Evolutionary conservation across 2,329 filamentous ascomycete species (phyloP).

Genomic region (Grosmannia serpens): DNA sequence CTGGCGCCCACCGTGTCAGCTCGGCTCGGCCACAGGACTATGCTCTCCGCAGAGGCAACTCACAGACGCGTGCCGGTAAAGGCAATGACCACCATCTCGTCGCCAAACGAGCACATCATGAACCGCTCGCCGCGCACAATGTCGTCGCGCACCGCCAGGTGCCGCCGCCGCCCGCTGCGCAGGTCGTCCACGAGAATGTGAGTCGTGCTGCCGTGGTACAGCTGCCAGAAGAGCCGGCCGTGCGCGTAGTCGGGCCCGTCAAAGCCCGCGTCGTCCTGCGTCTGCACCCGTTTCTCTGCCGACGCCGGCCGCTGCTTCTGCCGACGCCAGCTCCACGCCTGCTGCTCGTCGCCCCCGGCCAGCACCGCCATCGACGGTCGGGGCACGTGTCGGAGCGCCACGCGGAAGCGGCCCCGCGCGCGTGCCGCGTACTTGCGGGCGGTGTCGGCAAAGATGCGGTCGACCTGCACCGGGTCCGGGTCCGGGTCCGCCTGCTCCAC

Average conservation of each 20-base stretch:
- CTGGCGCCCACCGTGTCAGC: background rate
- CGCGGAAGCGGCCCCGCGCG: constrained; percentile 4
- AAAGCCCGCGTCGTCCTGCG: background rate
- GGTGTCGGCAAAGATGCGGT: constrained; percentile 1
- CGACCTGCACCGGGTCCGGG: background rate
- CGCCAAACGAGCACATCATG: constrained; percentile 4
- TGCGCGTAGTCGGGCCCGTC: constrained; percentile 7
- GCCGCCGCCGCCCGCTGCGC: constrained; percentile 1
- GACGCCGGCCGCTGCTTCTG: too few relatives aligned
- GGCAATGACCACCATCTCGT: constrained; percentile 6
- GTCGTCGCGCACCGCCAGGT: background rate
- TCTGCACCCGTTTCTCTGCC: too few relatives aligned
- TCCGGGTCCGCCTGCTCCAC: background rate
- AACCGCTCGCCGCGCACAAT: constrained; percentile 3
- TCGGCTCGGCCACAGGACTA: background rate
- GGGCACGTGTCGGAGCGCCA: constrained; percentile 4
- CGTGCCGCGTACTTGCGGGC: constrained; percentile 5
- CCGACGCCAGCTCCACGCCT: too few relatives aligned
- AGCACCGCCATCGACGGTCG: background rate
- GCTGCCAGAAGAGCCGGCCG: constrained; percentile 11
- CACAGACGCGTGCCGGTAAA: constrained; percentile 5
- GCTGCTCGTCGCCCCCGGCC: too few relatives aligned
- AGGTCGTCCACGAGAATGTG: constrained; percentile 11
- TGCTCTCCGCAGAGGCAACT: background rate
- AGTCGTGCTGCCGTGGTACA: background rate